Base-by-base conservation (phyloP, 2,329 filamentous ascomycete genomes). In the Fusarium sp. region DNA sequence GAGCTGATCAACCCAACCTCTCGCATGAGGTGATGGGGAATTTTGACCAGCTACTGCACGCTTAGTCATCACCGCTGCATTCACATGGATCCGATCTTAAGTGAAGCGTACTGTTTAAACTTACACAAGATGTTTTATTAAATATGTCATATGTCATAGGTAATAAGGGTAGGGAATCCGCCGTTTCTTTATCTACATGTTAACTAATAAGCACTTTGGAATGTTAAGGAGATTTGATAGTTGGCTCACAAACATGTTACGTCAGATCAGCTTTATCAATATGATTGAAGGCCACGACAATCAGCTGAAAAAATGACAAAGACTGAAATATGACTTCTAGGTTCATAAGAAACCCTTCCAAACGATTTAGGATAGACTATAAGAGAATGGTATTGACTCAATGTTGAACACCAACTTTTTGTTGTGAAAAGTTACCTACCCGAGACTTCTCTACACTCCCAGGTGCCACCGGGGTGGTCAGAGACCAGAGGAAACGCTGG, bases 31-130 rank as follows among this genome's bases (percentile, higher is more conserved):
- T 49, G 56, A 50, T 57, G 57, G 61, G 60, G 62, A 73, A 56
- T 73, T 73, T 73, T 50, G 60, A 37, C 33, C 33, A 59, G 28
- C 49, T 35, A 40, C 46, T 67, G 44, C 46, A 58, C 11, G 71
- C 69, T 75, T 70, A 74, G 60, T 67, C 61, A 75, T 64, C 72
- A 19, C 50, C 46, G 18, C 47, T 46, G 30, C 21, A 30, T 68
- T 68, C 47, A 68, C 65, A 68, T 68, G 47, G 23, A 33, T 23
- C 6, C 5, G 28, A 37, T 33, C 32, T 37, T 5, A 1, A 19
- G 12, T 37, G 33, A n/a, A 23, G 6, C 23, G 43, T 15, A 19
- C 5, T 13, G 43, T 46, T 46, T 18, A 18, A 2, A 13, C 19
- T 46, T 8, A 18, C 19, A 6, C 8, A 28, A 13, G 23, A 25